Percentiles rank a stretch among this genome's conserved stretches.
These are phyloP conservation scores for Coleophoma eucalyptorum DNA, from an alignment of 2,329 filamentous ascomycete genomes.

Conservation along the genomic window DNA sequence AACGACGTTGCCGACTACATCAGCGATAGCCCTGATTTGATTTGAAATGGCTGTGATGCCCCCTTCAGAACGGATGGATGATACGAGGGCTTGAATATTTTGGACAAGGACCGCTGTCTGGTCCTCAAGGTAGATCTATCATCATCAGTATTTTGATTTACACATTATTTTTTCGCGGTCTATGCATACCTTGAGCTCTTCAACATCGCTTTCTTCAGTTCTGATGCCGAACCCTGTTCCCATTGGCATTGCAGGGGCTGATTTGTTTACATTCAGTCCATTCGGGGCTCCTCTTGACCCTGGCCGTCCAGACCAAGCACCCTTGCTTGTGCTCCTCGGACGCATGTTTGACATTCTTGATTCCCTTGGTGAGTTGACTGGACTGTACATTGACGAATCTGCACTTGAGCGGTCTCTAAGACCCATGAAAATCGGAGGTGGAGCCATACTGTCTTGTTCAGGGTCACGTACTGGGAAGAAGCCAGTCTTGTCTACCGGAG, in stretches of 20 bases:
- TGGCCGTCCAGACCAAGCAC: slow-evolving; percentile 16
- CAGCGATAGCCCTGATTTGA: slow-evolving; percentile 68
- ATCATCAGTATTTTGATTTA: slow-evolving; percentile 18
- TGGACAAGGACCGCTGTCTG: slow-evolving; percentile 76
- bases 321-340: slow-evolving; percentile 27
- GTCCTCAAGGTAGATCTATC: slow-evolving; percentile 73
- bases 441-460: slow-evolving; percentile 30
- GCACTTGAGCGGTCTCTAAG: slow-evolving; percentile 55
- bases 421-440: slow-evolving; percentile 51
- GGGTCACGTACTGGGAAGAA: slow-evolving; percentile 57
- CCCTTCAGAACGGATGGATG: slow-evolving; percentile 63
- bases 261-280: slow-evolving; percentile 21
- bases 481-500: slow-evolving; percentile 62
- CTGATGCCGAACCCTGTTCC: slow-evolving; percentile 36
- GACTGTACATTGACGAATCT: slow-evolving; percentile 73
- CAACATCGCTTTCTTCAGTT: slow-evolving; percentile 42
- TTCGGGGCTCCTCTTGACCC: slow-evolving; percentile 22
- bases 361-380: slow-evolving; percentile 63
- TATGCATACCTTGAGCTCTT: slow-evolving; percentile 54
- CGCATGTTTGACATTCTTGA: slow-evolving; percentile 33
- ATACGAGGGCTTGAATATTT: slow-evolving; percentile 77
- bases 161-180: background rate
- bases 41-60: slow-evolving; percentile 60
- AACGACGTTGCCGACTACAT: slow-evolving; percentile 67
- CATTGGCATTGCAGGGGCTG: slow-evolving; percentile 22